Base-by-base conservation (phyloP, 768 basidiomycete species). In the Kwoniella mangroviensis region DNA sequence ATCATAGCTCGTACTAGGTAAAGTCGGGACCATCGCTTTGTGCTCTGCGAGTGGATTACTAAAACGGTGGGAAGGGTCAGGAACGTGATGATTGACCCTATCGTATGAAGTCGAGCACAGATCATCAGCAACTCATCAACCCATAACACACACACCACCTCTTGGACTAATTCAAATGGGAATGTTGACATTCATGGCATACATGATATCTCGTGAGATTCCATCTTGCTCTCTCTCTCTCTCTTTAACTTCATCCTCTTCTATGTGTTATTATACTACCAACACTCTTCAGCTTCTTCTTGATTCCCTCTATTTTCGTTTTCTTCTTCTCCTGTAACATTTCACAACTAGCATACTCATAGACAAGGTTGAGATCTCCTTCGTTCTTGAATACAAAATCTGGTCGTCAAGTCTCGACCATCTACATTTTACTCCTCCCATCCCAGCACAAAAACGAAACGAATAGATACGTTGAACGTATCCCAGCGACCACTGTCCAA, bases 391-490 rank as follows among this genome's bases (percentile, higher is more conserved):
- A 4, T 54, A 24, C 53, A 11, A 54, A 10, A n/a, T 22, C 40
- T 24, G 21, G 58, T 60, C 41, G 58, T 60, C 58, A 43, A 45
- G 58, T 60, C 43, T 42, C 58, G 24, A 57, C 53, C n/a, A 24
- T 54, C 53, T 22, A 54, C 24, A 12, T 57, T 34, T n/a, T 22
- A 55, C 21, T 22, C 28, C 3, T 9, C 4, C 15, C 15, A 26
- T 17, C 34, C 9, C 34, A 34, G 9, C 34, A 17, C 13, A 22
- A 15, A 60, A n/a, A 43, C 58, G 42, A 7, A 60, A 54, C 53
- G 22, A 9, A 41, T n/a, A 58, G 15, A 60, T 60, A 60, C 58
- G 58, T 26, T 26, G 58, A 60, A 19, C 58, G 58, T 60, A 60
- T 28, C 56, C 40, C 56, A 57, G 56, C 28, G 28, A 57, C 56